Evolutionary conservation across 1,139 yeast genomes (phyloP).

Genomic region (Blastobotrys serpentis): DNA sequence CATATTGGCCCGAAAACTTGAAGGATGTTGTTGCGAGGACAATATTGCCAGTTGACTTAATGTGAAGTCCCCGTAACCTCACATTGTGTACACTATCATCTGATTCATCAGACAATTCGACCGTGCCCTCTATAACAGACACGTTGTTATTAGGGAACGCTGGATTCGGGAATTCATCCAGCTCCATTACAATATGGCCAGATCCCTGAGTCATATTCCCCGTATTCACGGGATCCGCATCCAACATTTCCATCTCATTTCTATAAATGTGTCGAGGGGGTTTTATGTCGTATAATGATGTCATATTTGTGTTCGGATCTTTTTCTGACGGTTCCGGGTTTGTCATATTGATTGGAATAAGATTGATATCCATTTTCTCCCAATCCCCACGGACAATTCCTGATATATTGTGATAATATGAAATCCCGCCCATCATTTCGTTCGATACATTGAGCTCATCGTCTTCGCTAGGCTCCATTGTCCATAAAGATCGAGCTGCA

Average conservation of each 20-base stretch:
- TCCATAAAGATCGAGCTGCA: slow-evolving; percentile 53
- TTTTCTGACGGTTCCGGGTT: slow-evolving; percentile 16
- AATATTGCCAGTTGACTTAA: slow-evolving; percentile 66
- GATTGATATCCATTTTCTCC: slow-evolving; percentile 19
- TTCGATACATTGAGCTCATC: background rate
- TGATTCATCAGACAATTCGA: slow-evolving; percentile 25
- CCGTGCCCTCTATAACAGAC: slow-evolving; percentile 25
- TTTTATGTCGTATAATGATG: background rate
- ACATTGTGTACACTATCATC: slow-evolving; percentile 34
- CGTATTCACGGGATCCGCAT: slow-evolving; percentile 11
- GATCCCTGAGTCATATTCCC: slow-evolving; percentile 27
- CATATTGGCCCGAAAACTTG: slow-evolving; percentile 65
- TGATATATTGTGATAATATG: slow-evolving; percentile 28
- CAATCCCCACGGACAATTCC: slow-evolving; percentile 29
- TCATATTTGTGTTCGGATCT: background rate
- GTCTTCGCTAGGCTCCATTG: slow-evolving; percentile 31
- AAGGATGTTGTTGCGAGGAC: slow-evolving; percentile 65
- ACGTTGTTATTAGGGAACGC: slow-evolving; percentile 22
- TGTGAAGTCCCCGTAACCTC: slow-evolving; percentile 64
- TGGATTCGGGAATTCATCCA: slow-evolving; percentile 22
- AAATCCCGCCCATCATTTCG: background rate
- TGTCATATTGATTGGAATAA: slow-evolving; percentile 28
- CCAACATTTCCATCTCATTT: slow-evolving; percentile 1
- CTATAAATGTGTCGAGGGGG: slow-evolving; percentile 8
- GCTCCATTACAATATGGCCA: slow-evolving; percentile 24